Evolutionary conservation across 2,329 filamentous ascomycete genomes (phyloP).

Genomic region (Sarocladium brachiariae): DNA sequence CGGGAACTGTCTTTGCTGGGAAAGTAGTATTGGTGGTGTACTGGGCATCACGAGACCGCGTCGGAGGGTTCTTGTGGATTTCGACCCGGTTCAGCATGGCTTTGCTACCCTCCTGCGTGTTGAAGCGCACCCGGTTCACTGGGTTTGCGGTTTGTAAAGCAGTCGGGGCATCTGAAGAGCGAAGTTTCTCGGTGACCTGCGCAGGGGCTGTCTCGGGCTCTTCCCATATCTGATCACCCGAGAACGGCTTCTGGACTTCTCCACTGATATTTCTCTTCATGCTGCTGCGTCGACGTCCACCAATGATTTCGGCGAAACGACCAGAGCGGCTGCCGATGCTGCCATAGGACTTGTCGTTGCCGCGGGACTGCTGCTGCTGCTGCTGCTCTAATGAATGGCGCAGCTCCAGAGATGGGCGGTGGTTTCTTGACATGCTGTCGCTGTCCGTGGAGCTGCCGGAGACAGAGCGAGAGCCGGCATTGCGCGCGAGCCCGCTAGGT

Average conservation of each 20-base stretch:
- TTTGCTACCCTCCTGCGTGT: slow-evolving; percentile 34
- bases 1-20: slow-evolving; percentile 19
- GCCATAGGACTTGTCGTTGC: slow-evolving; percentile 34
- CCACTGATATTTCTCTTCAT: slow-evolving; percentile 65
- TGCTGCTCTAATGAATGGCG: slow-evolving; percentile 10
- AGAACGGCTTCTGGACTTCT: slow-evolving; percentile 59
- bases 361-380: slow-evolving; percentile 2
- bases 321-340: slow-evolving; percentile 29
- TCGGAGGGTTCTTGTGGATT: slow-evolving; percentile 77
- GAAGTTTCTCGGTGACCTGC: too few relatives aligned
- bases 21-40: slow-evolving; percentile 63
- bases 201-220: slow-evolving; percentile 59
- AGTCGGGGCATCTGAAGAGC: slow-evolving; percentile 15
- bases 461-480: slow-evolving; percentile 36
- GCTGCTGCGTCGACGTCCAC: slow-evolving; percentile 53
- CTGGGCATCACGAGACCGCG: slow-evolving; percentile 71
- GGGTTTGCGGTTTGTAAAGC: slow-evolving; percentile 25
- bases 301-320: slow-evolving; percentile 23
- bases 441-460: slow-evolving; percentile 47
- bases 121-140: slow-evolving; percentile 29
- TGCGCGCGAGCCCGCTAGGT: slow-evolving; percentile 38
- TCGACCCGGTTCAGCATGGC: slow-evolving; percentile 52
- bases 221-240: slow-evolving; percentile 80
- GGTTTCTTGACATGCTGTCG: slow-evolving; percentile 30
- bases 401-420: slow-evolving; percentile 21